These are phyloP conservation scores for Zygosaccharomyces bailii DNA, from an alignment of 805 yeast species.

Conservation along the genomic window DNA sequence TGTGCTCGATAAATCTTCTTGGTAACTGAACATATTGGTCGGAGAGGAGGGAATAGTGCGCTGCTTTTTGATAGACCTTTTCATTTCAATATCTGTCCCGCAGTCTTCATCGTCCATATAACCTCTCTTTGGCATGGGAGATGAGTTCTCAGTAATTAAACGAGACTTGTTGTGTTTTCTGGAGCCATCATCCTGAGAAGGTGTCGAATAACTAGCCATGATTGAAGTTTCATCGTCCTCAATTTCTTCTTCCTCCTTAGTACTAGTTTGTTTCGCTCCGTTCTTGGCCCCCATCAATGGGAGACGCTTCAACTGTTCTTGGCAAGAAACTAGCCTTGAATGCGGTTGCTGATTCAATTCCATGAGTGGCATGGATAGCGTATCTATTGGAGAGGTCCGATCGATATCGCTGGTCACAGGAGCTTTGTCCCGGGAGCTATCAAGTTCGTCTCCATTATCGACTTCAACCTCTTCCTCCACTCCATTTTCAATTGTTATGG, in stretches of 20 bases:
- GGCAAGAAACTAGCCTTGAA: constrained; percentile 23
- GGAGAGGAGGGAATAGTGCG: constrained; percentile 36
- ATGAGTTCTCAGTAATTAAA: constrained; percentile 9
- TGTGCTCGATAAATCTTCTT: constrained; percentile 16
- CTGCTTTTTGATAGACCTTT: constrained; percentile 22
- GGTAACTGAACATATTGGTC: constrained; percentile 30
- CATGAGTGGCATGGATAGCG: constrained; percentile 36
- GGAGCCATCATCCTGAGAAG: constrained; percentile 13
- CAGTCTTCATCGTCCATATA: constrained; percentile 7
- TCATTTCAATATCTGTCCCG: constrained; percentile 16
- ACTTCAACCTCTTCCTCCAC: constrained; percentile 9
- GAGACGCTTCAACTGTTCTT: constrained; percentile 32
- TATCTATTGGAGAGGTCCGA: constrained; percentile 34
- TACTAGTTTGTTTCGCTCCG: not conserved
- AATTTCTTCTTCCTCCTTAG: constrained; percentile 18
- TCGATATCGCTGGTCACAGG: constrained; percentile 27
- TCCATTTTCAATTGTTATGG: constrained; percentile 16
- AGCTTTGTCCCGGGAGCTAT: constrained; percentile 8
- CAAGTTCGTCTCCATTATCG: constrained; percentile 5
- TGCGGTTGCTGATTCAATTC: constrained; percentile 27
- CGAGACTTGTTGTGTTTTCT: constrained; percentile 9
- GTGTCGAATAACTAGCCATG: constrained; percentile 20
- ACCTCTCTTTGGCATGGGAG: constrained; percentile 10
- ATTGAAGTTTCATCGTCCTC: constrained; percentile 25
- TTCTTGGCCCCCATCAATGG: constrained; percentile 25